Evolutionary conservation across 2,329 filamentous ascomycete species (phyloP).

Genomic region (Keithomyces neogunnii): DNA sequence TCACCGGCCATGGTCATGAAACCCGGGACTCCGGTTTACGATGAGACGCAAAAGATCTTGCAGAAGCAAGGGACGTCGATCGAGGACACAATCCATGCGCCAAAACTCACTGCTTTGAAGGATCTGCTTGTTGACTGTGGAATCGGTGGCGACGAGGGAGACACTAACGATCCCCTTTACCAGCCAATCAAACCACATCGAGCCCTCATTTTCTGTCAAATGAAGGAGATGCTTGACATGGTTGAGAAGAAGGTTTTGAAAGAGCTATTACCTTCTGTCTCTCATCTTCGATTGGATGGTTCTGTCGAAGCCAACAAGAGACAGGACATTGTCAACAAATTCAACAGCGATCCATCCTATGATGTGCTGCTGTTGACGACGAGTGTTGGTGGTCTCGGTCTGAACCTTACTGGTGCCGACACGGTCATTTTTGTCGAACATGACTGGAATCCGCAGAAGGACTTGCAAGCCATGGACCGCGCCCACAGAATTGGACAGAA

Average conservation of each 20-base stretch:
- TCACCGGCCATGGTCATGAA: conserved; percentile 95
- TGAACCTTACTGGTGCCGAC: conserved; percentile 94
- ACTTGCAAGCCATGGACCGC: conserved; percentile 97
- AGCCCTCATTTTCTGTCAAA: conserved; percentile 95
- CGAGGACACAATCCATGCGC: conserved; percentile 79
- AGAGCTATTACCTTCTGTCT: conserved; percentile 83
- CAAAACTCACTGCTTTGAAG: conserved; percentile 81
- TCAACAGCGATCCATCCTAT: conserved; percentile 96
- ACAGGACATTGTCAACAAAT: conserved; percentile 97
- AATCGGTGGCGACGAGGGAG: conserved; percentile 70
- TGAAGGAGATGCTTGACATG: conserved; percentile 99
- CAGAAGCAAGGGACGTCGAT: conserved; percentile 71
- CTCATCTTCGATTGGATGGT: conserved; percentile 89
- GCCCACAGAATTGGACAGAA: conserved; percentile 98
- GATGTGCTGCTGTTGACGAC: conserved; percentile 91
- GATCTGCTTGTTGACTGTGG: conserved; percentile 98
- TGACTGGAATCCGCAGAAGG: conserved; percentile 98
- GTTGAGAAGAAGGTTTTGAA: conserved; percentile 90
- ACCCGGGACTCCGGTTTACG: conserved; percentile 82
- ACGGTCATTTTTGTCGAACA: conserved; percentile 99
- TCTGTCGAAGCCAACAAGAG: conserved; percentile 86
- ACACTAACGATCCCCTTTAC: conserved; percentile 50
- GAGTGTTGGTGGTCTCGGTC: conserved; percentile 84
- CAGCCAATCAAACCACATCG: conserved; percentile 92
- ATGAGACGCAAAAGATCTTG: conserved; percentile 75